A percentile compares a stretch with the other conserved stretches of the same genome.
Evolutionary conservation across 352 stramenopile genomes (phyloP).

Genomic region (Pythium monospermum): DNA sequence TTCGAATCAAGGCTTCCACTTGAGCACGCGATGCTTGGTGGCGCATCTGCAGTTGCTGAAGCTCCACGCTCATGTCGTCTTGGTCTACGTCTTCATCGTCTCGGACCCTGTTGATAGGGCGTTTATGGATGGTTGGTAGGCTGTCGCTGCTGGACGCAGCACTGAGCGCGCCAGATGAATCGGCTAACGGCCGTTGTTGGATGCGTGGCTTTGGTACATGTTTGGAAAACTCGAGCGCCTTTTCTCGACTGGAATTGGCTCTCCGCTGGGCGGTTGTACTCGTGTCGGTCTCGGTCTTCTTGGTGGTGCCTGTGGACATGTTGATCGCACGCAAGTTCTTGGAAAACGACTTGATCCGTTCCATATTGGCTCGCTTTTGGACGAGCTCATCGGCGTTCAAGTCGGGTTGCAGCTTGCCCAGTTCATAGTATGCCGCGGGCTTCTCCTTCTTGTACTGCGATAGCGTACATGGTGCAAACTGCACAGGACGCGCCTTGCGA

Average conservation of each 20-base stretch:
- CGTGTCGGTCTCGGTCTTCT: constrained; percentile 27
- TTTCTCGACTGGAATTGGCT: constrained; percentile 54
- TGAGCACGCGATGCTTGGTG: constrained; percentile 70
- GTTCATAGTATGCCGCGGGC: constrained; percentile 75
- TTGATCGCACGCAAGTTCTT: constrained; percentile 77
- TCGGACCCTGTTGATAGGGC: constrained; percentile 41
- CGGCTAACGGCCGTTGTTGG: constrained; percentile 20
- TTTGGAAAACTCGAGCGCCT: constrained; percentile 75
- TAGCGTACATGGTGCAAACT: constrained; percentile 83
- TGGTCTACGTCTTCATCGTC: constrained; percentile 62
- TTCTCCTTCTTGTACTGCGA: constrained; percentile 88
- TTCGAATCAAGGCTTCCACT: constrained; percentile 60
- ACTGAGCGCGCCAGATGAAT: constrained; percentile 11
- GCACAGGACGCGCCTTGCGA: constrained; percentile 57
- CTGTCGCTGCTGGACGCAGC: constrained; percentile 14
- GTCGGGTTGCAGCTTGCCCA: constrained; percentile 86
- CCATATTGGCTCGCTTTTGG: constrained; percentile 70
- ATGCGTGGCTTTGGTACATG: constrained; percentile 67
- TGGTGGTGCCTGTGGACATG: constrained; percentile 28
- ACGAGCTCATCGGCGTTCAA: constrained; percentile 77
- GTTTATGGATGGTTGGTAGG: constrained; percentile 21
- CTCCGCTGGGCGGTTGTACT: constrained; percentile 28
- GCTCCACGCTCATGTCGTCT: constrained; percentile 53
- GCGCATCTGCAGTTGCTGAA: constrained; percentile 61
- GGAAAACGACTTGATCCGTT: constrained; percentile 82